Evolutionary conservation across 768 basidiomycete species (phyloP).

Genomic region (Tulasnella sp.): DNA sequence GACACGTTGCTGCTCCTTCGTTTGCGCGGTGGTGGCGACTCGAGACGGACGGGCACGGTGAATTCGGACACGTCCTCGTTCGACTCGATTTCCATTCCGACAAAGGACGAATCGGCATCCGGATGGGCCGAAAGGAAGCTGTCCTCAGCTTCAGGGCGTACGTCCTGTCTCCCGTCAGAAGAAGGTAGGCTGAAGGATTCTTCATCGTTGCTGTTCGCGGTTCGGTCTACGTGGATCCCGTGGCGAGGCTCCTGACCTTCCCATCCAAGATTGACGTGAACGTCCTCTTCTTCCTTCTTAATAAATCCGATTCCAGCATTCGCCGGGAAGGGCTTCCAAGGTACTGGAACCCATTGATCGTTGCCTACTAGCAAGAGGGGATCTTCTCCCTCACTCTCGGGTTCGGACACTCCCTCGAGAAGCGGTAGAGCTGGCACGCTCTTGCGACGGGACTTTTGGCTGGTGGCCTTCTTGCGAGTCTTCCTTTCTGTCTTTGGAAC

Average conservation of each 20-base stretch:
- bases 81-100: constrained; percentile 23
- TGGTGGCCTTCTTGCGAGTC: constrained; percentile 2
- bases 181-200: neutral
- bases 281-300: constrained; percentile 14
- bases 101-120: constrained; percentile 18
- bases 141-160: neutral
- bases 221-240: neutral
- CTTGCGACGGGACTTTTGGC: neutral
- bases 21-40: constrained; percentile 23
- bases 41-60: constrained; percentile 23
- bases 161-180: neutral
- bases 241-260: neutral
- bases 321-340: constrained; percentile 15
- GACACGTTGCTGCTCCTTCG: constrained; percentile 20
- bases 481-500: neutral
- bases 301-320: neutral
- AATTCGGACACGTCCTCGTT: constrained; percentile 20
- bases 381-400: constrained; percentile 19
- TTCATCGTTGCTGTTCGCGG: neutral
- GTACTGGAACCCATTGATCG: constrained; percentile 17
- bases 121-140: neutral
- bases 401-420: neutral
- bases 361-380: constrained; percentile 16
- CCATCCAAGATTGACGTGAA: neutral
- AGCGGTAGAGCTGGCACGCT: neutral